Evolutionary conservation across 805 yeast species (phyloP), one percentile per base, ranked within the genome.

Genomic region (Saccharomyces paradoxus): DNA sequence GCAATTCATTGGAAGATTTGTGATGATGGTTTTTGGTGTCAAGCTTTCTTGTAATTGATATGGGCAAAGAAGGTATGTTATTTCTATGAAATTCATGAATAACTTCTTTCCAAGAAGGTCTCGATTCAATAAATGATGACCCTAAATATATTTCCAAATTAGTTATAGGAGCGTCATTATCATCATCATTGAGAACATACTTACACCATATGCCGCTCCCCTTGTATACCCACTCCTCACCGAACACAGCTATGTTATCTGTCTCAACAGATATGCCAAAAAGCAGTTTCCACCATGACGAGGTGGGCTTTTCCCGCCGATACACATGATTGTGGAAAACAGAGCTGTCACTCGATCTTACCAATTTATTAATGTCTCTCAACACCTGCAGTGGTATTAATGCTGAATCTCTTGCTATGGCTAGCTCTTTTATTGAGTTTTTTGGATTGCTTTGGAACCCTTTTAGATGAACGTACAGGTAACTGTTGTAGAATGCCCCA

Each of bases 201-300:
- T 78, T 78, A 29, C 79, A 74, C 88, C 88, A 84, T 2, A 84
- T 65, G 1, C 86, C 86, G 60, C 76, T 65, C 2, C 72, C 64
- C 53, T 73, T 74, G 27, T 71, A 64, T 21, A 58, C 68, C 87
- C 87, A 83, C 13, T 60, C 64, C 31, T 44, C 28, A 21, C 29
- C 24, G 44, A 41, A 41, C 28, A 59, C 54, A 47, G 54, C 57
- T 46, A 58, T 58, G 52, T 54, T 50, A 2, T 37, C 44, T 37
- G 44, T n/a, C 4, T 37, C 44, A 10, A 37, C 44, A 3, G 44
- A 17, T 37, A 37, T 37, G 22, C 44, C 44, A 17, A 37, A 37
- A 17, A 37, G 44, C 17, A 37, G 44, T 10, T 37, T 37, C 44
- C 44, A 37, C 44, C 44, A 37, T 8, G 44, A 21, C 12, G 44